These are phyloP conservation scores for Euptelea pleiosperma DNA, from an alignment of 164 flowering plant species.

Conservation along the genomic window DNA sequence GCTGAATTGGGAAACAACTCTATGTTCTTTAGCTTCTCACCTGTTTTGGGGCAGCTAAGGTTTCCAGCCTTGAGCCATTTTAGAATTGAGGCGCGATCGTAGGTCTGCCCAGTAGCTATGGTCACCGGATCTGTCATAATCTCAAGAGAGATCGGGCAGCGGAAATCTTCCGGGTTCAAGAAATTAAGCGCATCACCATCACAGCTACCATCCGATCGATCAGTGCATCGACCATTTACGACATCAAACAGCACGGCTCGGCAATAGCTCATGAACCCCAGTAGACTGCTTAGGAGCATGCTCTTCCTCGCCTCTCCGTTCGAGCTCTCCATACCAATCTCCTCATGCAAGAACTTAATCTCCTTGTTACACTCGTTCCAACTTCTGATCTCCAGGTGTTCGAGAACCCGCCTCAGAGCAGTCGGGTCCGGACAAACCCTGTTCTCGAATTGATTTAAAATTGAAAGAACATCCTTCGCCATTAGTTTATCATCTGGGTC, in stretches of 20 bases:
- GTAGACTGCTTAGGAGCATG: slow-evolving; percentile 40
- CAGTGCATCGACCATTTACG: slow-evolving; percentile 14
- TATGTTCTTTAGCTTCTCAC: slow-evolving; percentile 44
- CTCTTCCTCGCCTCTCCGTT: slow-evolving; percentile 40
- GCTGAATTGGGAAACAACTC: slow-evolving; percentile 58
- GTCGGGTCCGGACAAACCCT: slow-evolving; percentile 38
- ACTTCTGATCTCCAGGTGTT: slow-evolving; percentile 40
- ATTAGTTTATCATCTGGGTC: slow-evolving; percentile 47
- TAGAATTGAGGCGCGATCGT: slow-evolving; percentile 66
- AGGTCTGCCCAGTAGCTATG: slow-evolving; percentile 72
- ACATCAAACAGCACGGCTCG: slow-evolving; percentile 50
- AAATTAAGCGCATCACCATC: slow-evolving; percentile 22
- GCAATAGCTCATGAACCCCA: slow-evolving; percentile 60
- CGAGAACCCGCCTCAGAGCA: slow-evolving; percentile 40
- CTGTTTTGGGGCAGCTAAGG: slow-evolving; percentile 75
- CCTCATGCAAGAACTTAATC: slow-evolving; percentile 62
- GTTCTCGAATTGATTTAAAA: slow-evolving; percentile 49
- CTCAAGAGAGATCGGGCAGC: slow-evolving; percentile 81
- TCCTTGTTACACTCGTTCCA: slow-evolving; percentile 69
- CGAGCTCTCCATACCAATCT: slow-evolving; percentile 28
- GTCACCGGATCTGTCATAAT: slow-evolving; percentile 85
- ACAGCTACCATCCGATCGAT: slow-evolving; percentile 14
- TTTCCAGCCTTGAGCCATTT: slow-evolving; percentile 76
- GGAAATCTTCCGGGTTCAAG: slow-evolving; percentile 66
- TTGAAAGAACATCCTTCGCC: slow-evolving; percentile 25